These are phyloP conservation scores for Leccinum subgranulosum DNA, from an alignment of 768 basidiomycete species.

Conservation along the genomic window DNA sequence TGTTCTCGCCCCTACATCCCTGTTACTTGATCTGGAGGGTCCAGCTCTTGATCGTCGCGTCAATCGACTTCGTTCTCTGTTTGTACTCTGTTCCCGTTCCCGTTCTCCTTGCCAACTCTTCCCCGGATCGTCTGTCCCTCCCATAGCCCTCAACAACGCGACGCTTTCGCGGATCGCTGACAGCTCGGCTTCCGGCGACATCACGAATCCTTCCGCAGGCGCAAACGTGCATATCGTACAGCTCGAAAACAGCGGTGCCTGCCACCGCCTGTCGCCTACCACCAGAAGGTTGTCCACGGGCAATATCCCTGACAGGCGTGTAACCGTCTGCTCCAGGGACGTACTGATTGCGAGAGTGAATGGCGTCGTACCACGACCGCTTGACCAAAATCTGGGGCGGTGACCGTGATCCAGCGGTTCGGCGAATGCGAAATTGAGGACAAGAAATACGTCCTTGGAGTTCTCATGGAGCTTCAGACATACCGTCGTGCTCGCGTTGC, in stretches of 20 bases:
- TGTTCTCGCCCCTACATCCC: background rate
- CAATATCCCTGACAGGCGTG: slow-evolving; percentile 45
- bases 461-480: slow-evolving; percentile 38
- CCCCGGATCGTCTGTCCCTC: slow-evolving; percentile 36
- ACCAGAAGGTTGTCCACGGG: slow-evolving; percentile 44
- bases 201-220: slow-evolving; percentile 22
- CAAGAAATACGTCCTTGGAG: slow-evolving; percentile 41
- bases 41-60: background rate
- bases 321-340: slow-evolving; percentile 42
- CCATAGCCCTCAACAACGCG: slow-evolving; percentile 39
- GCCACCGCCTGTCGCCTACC: slow-evolving; percentile 51
- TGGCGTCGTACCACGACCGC: slow-evolving; percentile 27
- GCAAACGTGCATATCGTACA: slow-evolving; percentile 58
- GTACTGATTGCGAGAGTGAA: slow-evolving; percentile 51
- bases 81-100: background rate
- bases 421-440: slow-evolving; percentile 61
- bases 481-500: slow-evolving; percentile 56
- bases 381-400: background rate
- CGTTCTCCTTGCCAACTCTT: slow-evolving; percentile 1
- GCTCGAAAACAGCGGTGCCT: slow-evolving; percentile 55
- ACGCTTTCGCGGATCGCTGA: slow-evolving; percentile 47
- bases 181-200: slow-evolving; percentile 14
- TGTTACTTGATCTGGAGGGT: background rate
- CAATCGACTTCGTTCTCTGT: background rate
- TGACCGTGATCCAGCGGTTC: slow-evolving; percentile 35